phyloP scores from a whole-genome alignment of 2,329 filamentous ascomycete genomes.

The Mariannaea elegans region DNA sequence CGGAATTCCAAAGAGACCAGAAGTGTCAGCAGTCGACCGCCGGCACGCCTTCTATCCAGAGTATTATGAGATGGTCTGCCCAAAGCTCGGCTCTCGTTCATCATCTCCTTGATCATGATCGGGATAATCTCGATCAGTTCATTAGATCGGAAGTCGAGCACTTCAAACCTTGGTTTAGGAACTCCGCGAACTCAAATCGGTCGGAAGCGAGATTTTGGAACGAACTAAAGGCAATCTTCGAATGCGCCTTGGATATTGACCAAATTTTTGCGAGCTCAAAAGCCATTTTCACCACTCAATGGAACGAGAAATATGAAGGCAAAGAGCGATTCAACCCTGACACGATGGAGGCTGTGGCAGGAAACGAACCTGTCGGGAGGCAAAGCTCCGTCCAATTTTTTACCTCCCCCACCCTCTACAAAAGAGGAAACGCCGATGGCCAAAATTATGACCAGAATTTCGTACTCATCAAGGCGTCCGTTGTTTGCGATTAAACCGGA shows the following conservation, averaged over 20 bases:
- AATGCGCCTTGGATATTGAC: constrained; percentile 20
- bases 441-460: not conserved
- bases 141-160: accelerated
- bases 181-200: accelerated
- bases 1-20: accelerated
- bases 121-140: accelerated
- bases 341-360: not conserved
- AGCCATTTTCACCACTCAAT: not conserved
- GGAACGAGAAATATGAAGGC: accelerated
- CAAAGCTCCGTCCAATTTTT: not conserved
- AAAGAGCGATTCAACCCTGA: accelerated
- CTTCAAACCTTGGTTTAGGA: not conserved
- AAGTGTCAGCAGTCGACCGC: accelerated
- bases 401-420: constrained; percentile 16
- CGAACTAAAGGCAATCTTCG: not conserved
- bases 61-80: constrained; percentile 10
- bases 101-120: not conserved
- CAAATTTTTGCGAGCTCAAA: constrained; percentile 20
- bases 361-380: accelerated
- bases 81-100: not conserved
- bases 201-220: accelerated
- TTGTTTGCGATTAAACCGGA: constrained; percentile 24
- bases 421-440: constrained; percentile 17
- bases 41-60: no score
- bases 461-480: constrained; percentile 14